These are phyloP conservation scores for Echium plantagineum DNA, from an alignment of 257 asterid species.

Conservation along the genomic window DNA sequence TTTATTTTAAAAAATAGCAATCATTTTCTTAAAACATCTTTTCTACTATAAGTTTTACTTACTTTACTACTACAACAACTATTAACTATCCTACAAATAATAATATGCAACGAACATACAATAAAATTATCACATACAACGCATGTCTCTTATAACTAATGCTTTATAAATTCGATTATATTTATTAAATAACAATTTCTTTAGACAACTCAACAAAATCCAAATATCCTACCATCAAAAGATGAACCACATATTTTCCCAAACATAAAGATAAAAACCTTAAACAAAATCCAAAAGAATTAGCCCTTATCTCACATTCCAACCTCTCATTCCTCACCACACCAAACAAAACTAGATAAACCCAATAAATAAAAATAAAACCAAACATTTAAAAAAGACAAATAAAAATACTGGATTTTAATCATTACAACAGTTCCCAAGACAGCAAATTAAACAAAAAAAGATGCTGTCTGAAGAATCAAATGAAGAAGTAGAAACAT, in stretches of 20 bases:
- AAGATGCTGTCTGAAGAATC: slow-evolving; percentile 44
- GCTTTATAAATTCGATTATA: no score
- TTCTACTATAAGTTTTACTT: no score
- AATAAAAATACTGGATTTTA: not conserved
- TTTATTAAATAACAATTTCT: no score
- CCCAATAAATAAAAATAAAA: not conserved
- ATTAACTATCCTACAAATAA: no score
- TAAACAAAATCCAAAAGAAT: not conserved
- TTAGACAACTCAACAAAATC: not conserved
- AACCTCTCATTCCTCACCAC: not conserved
- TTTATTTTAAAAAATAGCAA: no score
- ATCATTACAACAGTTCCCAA: not conserved
- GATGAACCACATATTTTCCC: not conserved
- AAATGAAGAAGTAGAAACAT: slow-evolving; percentile 6
- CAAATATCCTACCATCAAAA: not conserved
- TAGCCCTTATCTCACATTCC: not conserved
- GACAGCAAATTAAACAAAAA: not conserved
- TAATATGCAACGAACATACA: no score
- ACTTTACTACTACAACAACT: no score
- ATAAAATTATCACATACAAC: no score
- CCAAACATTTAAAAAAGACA: not conserved
- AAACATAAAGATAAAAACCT: not conserved
- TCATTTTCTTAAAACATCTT: no score
- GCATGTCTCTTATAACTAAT: no score
- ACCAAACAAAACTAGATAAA: slow-evolving; percentile 8